phyloP scores from a whole-genome alignment of 305 asterid genomes.

The Salvia sclarea region DNA sequence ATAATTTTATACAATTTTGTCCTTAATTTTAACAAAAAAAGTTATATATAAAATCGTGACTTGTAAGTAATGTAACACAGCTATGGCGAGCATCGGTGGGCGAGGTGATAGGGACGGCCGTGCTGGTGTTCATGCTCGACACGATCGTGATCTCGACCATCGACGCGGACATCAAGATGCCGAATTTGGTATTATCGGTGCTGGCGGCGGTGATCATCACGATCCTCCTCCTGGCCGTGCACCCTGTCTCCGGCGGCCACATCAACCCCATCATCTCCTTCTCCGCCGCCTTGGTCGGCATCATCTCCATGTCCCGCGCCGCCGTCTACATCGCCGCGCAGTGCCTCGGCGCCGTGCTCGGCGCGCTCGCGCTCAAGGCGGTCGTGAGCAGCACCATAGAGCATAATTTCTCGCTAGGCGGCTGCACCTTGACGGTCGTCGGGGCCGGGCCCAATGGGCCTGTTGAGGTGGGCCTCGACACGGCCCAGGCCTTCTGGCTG shows the following conservation, averaged over 20 bases:
- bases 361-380: slow-evolving; percentile 69
- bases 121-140: slow-evolving; percentile 66
- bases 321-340: slow-evolving; percentile 55
- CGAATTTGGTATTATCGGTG: slow-evolving; percentile 53
- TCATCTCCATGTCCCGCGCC: slow-evolving; percentile 67
- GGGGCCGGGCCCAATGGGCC: slow-evolving; percentile 60
- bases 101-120: slow-evolving; percentile 66
- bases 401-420: slow-evolving; percentile 56
- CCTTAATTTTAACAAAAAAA: too few species aligned
- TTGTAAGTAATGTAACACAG: too few species aligned
- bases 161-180: slow-evolving; percentile 52
- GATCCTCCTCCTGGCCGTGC: slow-evolving; percentile 50
- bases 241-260: slow-evolving; percentile 74
- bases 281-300: slow-evolving; percentile 70
- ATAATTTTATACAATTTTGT: too few species aligned
- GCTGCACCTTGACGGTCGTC: slow-evolving; percentile 59
- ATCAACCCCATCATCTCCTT: slow-evolving; percentile 71
- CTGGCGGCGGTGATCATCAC: slow-evolving; percentile 49
- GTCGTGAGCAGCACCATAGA: slow-evolving; percentile 44
- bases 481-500: slow-evolving; percentile 62
- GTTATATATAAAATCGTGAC: too few species aligned
- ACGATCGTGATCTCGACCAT: slow-evolving; percentile 64
- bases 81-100: slow-evolving; percentile 76
- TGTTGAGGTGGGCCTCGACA: slow-evolving; percentile 41
- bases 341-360: slow-evolving; percentile 55